Evolutionary conservation across 2,329 filamentous ascomycete species (phyloP).

Genomic region (Pezicula radicicola): DNA sequence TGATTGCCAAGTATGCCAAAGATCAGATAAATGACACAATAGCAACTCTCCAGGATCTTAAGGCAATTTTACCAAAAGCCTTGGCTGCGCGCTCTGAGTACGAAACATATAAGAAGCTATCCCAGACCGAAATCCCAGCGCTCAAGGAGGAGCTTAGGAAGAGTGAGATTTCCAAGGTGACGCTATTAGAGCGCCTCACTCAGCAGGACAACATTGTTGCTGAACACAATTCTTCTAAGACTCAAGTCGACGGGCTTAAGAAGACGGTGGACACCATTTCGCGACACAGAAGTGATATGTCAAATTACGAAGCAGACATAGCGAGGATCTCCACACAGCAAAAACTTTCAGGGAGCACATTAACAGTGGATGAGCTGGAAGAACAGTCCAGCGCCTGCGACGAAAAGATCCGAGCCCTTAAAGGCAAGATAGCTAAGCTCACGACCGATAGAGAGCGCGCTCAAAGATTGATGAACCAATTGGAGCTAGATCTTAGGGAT

Average conservation of each 20-base stretch:
- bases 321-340: slow-evolving; percentile 74
- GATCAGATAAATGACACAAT: slow-evolving; percentile 50
- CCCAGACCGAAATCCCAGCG: slow-evolving; percentile 64
- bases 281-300: slow-evolving; percentile 69
- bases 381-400: slow-evolving; percentile 65
- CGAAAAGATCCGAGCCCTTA: slow-evolving; percentile 64
- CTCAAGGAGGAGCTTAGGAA: slow-evolving; percentile 61
- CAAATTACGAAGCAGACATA: slow-evolving; percentile 69
- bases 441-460: slow-evolving; percentile 69
- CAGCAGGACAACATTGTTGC: slow-evolving; percentile 64
- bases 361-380: slow-evolving; percentile 81
- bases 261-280: slow-evolving; percentile 76
- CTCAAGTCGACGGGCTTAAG: slow-evolving; percentile 71
- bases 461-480: slow-evolving; percentile 61
- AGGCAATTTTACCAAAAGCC: slow-evolving; percentile 53
- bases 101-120: slow-evolving; percentile 71
- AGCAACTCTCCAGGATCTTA: slow-evolving; percentile 47
- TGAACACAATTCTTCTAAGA: slow-evolving; percentile 61
- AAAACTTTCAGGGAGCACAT: slow-evolving; percentile 58
- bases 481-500: slow-evolving; percentile 78
- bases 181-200: slow-evolving; percentile 60
- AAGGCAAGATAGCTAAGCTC: slow-evolving; percentile 62
- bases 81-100: slow-evolving; percentile 64
- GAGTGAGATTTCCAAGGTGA: slow-evolving; percentile 59
- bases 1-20: slow-evolving; percentile 59